Base-by-base conservation (phyloP, 2,329 filamentous ascomycete species). In the Ophiostoma angusticollis region DNA sequence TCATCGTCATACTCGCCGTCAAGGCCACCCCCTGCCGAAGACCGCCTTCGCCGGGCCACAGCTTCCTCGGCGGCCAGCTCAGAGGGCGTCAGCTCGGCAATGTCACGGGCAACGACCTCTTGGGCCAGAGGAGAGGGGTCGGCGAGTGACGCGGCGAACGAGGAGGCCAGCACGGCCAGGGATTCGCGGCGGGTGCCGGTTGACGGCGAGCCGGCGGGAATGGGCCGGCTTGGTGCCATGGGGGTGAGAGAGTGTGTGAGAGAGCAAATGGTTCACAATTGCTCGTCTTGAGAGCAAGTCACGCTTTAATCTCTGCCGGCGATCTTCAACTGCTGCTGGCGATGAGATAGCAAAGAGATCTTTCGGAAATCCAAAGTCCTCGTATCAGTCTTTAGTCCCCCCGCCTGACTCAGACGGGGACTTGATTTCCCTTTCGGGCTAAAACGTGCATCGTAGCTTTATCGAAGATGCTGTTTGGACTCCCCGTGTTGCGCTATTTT, bases 121-220 rank as follows among this genome's bases (percentile, higher is more conserved):
- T 80, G 73, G 1, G 76, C 79, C 34, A 81, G 64, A 17, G 78
- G 77, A n/a, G 79, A 80, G 21, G 65, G 62, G 17, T 73, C 68
- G 19, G 62, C 61, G 54, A 76, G 76, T 6, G 69, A 72, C n/a
- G 61, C 60, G 25, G 61, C 60, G 27, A 64, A 52, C 5, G 54
- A 54, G 9, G 52, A 51, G 6, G 52, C 49, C 21, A 55, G 37
- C 6, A 40, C 43, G 22, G 41, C 44, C 12, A 44, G 24, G 13
- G 44, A 46, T 23, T 39, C 41, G 12, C 35, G 43, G 25, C 30
- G 40, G n/a, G 28, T 32, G 31, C 35, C 28, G 12, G 39, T 21
- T 9, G 25, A n/a, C 25, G 41, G 37, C 29, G 41, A 37, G 14
- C 38, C 42, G 8, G 38, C 31, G 16, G 52, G 49, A 36, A 53